phyloP scores from a whole-genome alignment of 225 moss, liverwort and hornwort species.

The Sphagnum contortum region DNA sequence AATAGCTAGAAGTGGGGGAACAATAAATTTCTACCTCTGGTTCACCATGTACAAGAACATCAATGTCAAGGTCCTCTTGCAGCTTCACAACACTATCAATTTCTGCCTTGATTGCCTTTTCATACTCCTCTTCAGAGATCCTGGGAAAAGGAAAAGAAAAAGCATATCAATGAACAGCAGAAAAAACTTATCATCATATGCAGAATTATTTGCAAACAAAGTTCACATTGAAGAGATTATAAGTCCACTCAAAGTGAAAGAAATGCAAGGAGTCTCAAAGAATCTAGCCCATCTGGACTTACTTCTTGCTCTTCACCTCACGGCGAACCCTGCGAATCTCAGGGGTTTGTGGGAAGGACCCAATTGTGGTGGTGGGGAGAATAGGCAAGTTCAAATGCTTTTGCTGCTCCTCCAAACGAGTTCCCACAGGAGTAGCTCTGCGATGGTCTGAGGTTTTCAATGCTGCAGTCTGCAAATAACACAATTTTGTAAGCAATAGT shows the following conservation, averaged over 20 bases:
- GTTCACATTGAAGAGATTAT: too few species aligned
- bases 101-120: conserved; percentile 78
- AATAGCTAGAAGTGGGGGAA: too few species aligned
- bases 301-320: conserved; percentile 85
- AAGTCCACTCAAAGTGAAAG: too few species aligned
- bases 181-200: too few species aligned
- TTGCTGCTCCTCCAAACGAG: conserved; percentile 71
- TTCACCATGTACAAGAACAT: conserved; percentile 87
- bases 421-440: conserved; percentile 54
- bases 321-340: conserved; percentile 71
- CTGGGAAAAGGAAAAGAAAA: conserved; percentile 6
- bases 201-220: too few species aligned
- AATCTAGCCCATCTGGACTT: conserved; percentile 1
- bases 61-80: conserved; percentile 79
- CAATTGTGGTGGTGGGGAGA: conserved; percentile 82
- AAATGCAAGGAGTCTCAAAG: too few species aligned
- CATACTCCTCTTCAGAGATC: conserved; percentile 75
- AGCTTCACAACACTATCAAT: conserved; percentile 80
- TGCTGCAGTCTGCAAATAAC: conserved; percentile 30
- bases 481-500: background rate
- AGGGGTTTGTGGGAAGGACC: conserved; percentile 86
- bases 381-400: conserved; percentile 69
- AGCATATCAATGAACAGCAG: too few species aligned
- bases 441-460: conserved; percentile 61
- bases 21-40: conserved; percentile 38